Conservation (phyloP, 805 yeast genomes). For the Wickerhamomyces mucosus region DNA sequence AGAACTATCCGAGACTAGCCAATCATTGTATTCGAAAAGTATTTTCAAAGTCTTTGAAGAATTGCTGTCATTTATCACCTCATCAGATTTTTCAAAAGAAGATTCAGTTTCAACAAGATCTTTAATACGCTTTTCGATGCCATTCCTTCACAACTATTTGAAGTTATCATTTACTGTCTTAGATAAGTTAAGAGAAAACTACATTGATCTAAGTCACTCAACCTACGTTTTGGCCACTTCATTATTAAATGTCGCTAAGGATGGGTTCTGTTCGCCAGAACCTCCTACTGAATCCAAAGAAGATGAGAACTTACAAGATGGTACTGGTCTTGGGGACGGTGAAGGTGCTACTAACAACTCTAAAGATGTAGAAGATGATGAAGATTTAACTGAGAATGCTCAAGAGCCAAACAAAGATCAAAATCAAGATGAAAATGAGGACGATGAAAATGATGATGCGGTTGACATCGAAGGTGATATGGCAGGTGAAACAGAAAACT, state of each 20-base stretch:
- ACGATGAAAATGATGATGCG: constrained; percentile 77
- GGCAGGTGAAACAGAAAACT: constrained; percentile 87
- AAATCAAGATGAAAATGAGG: constrained; percentile 46
- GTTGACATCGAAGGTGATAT: constrained; percentile 93
- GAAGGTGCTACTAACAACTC: constrained; percentile 75
- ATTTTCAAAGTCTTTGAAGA: constrained; percentile 27
- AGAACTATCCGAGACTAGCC: constrained; percentile 31
- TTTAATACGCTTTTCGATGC: constrained; percentile 45
- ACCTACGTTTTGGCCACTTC: constrained; percentile 47
- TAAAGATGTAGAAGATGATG: constrained; percentile 85
- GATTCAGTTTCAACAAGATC: constrained; percentile 35
- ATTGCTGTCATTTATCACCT: constrained; percentile 21
- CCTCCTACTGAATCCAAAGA: constrained; percentile 53
- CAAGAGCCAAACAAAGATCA: constrained; percentile 69
- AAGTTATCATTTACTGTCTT: constrained; percentile 37
- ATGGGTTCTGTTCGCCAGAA: constrained; percentile 92
- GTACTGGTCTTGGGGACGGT: constrained; percentile 92
- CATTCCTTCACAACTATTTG: constrained; percentile 53
- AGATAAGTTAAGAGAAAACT: constrained; percentile 36
- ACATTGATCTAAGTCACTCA: constrained; percentile 48
- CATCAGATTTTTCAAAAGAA: constrained; percentile 28
- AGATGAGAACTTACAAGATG: constrained; percentile 66
- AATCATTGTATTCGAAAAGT: constrained; percentile 29
- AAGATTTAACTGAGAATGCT: constrained; percentile 65
- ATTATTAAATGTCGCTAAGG: constrained; percentile 52